Evolutionary conservation across 257 asterid genomes (phyloP), one percentile per base, ranked within the genome.

Genomic region (Fraxinus cuspidata): DNA sequence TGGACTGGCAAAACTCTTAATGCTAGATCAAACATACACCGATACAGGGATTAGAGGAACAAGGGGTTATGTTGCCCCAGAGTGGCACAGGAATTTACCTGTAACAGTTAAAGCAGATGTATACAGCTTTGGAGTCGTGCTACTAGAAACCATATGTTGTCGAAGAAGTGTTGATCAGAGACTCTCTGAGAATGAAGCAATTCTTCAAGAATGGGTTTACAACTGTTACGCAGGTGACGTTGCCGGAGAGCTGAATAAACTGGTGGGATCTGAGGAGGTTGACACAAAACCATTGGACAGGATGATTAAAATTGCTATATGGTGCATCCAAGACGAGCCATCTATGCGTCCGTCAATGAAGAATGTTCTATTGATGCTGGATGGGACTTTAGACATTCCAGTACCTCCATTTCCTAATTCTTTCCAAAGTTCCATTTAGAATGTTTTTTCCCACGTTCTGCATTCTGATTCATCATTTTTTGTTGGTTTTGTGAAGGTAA

Each of bases 261-360:
- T 90, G 2, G 82, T 82, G 1, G 51, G 66, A 2, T 76, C 80
- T 5, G 92, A 86, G 58, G 81, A 53, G 5, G 82, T 86, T n/a
- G 84, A 84, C 7, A 79, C 0, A 23, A 78, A 63, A 25, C 71
- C 79, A 64, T 31, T 89, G 1, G 92, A 86, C 65, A 87, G 84
- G 44, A 60, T 83, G 84, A 80, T 86, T n/a, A 86, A 79, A 80
- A 78, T 88, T 13, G 86, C 87, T 29, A 68, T 90, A 11, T 88
- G 94, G 95, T 88, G 91, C 84, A 86, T 88, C 27, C 92, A 88
- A 64, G 77, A 84, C 0, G 87, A 87, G 69, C 87, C 90, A 63
- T 83, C 88, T 2, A 79, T 85, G 4, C 84, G 90, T 51, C 92
- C 95, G 10, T 81, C 90, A 0, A 88, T 90, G 92, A 87, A 87